Percentiles rank a stretch among this genome's conserved stretches.
These are phyloP conservation scores for Aphanomyces invadans DNA, from an alignment of 352 stramenopile species.

Conservation along the genomic window DNA sequence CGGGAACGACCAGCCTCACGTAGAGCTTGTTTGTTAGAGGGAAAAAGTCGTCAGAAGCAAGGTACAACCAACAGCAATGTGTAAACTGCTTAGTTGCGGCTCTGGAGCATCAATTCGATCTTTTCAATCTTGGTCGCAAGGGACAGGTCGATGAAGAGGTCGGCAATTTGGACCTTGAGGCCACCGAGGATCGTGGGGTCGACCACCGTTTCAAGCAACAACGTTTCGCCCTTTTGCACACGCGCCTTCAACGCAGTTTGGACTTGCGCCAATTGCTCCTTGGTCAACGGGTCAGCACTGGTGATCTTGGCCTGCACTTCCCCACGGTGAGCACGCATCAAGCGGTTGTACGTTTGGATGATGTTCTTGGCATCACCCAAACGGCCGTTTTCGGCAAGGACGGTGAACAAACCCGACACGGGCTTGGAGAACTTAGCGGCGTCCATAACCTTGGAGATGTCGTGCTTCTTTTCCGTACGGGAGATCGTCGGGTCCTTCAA, in stretches of 20 bases:
- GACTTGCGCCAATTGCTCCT: constrained; percentile 89
- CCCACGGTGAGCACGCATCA: constrained; percentile 94
- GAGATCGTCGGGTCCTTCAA: constrained; percentile 95
- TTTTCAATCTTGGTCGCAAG: constrained; percentile 93
- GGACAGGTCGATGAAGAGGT: constrained; percentile 97
- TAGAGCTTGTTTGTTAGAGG: background rate
- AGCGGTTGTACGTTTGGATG: constrained; percentile 83
- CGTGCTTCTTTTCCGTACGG: constrained; percentile 90
- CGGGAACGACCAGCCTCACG: background rate
- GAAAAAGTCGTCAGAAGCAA: background rate
- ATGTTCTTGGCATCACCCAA: constrained; percentile 85
- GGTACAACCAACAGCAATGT: background rate
- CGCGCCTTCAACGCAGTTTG: constrained; percentile 86
- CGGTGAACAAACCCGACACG: constrained; percentile 93
- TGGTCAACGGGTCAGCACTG: constrained; percentile 88
- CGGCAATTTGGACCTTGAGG: constrained; percentile 96
- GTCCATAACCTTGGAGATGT: constrained; percentile 86
- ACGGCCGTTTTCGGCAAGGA: constrained; percentile 94
- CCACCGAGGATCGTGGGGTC: constrained; percentile 93
- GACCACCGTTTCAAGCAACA: constrained; percentile 88
- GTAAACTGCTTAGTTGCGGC: constrained; percentile 16
- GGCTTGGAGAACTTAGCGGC: constrained; percentile 90
- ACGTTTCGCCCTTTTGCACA: constrained; percentile 86
- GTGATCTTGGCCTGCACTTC: constrained; percentile 96
- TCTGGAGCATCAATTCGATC: constrained; percentile 55